A percentile compares a stretch with the other conserved stretches of the same genome.
phyloP scores from a whole-genome alignment of 2,329 filamentous ascomycete species.

The Penicillium sp. region DNA sequence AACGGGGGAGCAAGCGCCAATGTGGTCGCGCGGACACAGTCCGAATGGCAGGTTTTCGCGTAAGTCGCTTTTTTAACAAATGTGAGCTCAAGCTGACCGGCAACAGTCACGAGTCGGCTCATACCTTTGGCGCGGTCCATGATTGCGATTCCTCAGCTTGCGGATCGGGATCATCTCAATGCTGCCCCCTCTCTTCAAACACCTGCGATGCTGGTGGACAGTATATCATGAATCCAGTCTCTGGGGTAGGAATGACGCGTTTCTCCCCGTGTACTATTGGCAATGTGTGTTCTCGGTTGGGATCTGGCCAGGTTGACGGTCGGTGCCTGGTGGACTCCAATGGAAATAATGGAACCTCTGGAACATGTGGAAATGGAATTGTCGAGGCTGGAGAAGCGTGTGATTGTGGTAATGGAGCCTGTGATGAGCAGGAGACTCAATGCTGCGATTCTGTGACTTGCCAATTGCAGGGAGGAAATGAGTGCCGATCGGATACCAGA shows the following conservation, averaged over 20 bases:
- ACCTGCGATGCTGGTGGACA: conserved; percentile 70
- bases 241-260: conserved; percentile 64
- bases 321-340: conserved; percentile 71
- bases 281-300: conserved; percentile 82
- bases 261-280: conserved; percentile 87
- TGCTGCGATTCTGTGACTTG: conserved; percentile 25
- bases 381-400: conserved; percentile 88
- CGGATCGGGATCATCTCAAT: conserved; percentile 59
- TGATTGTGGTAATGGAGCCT: conserved; percentile 73
- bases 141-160: conserved; percentile 58
- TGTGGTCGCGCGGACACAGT: conserved; percentile 78
- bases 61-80: conserved; percentile 11
- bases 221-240: conserved; percentile 61
- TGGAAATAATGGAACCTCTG: conserved; percentile 74
- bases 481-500: neutral
- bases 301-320: conserved; percentile 68
- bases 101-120: conserved; percentile 73
- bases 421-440: conserved; percentile 11
- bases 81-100: neutral
- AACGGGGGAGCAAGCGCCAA: conserved; percentile 57
- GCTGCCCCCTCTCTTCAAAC: conserved; percentile 70
- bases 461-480: conserved; percentile 6
- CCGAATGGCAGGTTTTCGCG: conserved; percentile 93
- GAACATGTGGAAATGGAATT: conserved; percentile 88
- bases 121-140: conserved; percentile 84